Conservation (phyloP, 768 basidiomycete genomes). For the Suillus lakei region DNA sequence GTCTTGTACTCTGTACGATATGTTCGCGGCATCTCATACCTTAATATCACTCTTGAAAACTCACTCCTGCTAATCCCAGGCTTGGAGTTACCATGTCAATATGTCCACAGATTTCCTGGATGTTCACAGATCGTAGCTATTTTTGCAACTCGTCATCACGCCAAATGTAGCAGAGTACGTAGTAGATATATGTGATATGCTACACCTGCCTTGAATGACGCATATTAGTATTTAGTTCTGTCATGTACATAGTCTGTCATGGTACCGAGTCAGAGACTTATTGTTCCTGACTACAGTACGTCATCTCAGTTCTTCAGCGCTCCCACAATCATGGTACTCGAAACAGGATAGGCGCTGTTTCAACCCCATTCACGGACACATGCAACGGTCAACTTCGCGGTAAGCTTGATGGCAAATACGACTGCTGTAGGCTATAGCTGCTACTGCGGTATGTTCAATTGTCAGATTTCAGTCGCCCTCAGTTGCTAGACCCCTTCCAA, state of each 20-base stretch:
- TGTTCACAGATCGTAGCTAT: not conserved
- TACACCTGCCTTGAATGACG: not conserved
- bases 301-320: not conserved
- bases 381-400: not conserved
- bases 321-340: not conserved
- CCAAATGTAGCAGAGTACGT: no score
- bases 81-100: not conserved
- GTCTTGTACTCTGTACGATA: not conserved
- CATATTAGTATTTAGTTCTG: not conserved
- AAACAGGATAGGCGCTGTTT: not conserved
- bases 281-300: not conserved
- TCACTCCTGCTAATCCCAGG: not conserved
- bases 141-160: no score
- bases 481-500: slow-evolving; percentile 42
- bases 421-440: slow-evolving; percentile 1
- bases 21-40: not conserved
- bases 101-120: not conserved
- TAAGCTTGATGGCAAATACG: not conserved
- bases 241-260: not conserved
- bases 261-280: not conserved
- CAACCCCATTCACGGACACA: not conserved
- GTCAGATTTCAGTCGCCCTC: not conserved
- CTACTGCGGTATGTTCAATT: slow-evolving; percentile 23
- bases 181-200: not conserved
- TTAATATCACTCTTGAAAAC: not conserved